These are phyloP conservation scores for Rhododendron kiyosumense DNA, from an alignment of 148 eudicot genomes.

Conservation along the genomic window DNA sequence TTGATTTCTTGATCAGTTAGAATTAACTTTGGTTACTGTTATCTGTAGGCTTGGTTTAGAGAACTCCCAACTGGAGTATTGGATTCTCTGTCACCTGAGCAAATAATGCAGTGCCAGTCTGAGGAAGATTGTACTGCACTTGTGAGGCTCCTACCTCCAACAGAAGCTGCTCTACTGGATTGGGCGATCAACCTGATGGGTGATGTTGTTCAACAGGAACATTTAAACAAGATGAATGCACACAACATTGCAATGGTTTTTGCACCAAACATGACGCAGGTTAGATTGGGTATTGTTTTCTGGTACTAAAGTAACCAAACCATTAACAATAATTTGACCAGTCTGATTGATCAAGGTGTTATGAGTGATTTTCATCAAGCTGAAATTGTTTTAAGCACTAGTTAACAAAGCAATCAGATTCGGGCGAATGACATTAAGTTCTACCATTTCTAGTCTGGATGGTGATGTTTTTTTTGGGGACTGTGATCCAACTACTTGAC, in stretches of 20 bases:
- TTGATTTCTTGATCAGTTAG: not conserved
- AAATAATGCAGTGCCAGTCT: slow-evolving; percentile 78
- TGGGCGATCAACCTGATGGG: slow-evolving; percentile 98
- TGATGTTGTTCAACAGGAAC: slow-evolving; percentile 86
- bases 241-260: slow-evolving; percentile 93
- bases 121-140: slow-evolving; percentile 81
- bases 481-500: slow-evolving; percentile 4
- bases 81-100: slow-evolving; percentile 84
- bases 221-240: slow-evolving; percentile 85
- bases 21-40: slow-evolving; percentile 3
- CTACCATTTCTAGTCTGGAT: not conserved
- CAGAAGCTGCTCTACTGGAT: slow-evolving; percentile 76
- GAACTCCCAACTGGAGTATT: slow-evolving; percentile 87
- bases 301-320: not conserved
- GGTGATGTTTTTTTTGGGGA: not conserved
- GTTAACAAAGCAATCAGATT: not conserved
- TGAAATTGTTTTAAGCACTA: not conserved
- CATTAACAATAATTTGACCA: not conserved
- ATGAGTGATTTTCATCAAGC: not conserved
- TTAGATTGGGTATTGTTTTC: slow-evolving; percentile 10
- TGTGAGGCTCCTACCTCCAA: slow-evolving; percentile 65
- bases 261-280: slow-evolving; percentile 99
- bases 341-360: not conserved
- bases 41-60: slow-evolving; percentile 89
- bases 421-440: not conserved